These are phyloP conservation scores for Tinospora cordifolia DNA, from an alignment of 164 flowering plant genomes.

Conservation along the genomic window DNA sequence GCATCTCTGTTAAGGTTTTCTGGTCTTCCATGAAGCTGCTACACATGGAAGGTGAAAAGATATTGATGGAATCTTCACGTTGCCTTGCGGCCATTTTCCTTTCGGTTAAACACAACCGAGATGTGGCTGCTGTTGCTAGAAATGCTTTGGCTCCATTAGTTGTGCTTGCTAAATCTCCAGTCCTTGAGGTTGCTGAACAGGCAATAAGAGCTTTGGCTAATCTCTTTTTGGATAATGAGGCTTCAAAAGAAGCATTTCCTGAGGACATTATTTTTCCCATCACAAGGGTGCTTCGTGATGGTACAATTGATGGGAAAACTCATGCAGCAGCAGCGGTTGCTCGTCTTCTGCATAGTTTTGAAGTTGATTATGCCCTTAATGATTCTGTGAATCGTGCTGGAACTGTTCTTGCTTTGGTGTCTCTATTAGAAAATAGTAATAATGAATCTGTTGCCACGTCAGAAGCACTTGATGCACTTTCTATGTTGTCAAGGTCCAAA, in stretches of 20 bases:
- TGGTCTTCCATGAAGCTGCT: slow-evolving; percentile 60
- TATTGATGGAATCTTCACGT: slow-evolving; percentile 54
- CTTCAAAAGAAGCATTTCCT: slow-evolving; percentile 54
- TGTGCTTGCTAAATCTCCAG: slow-evolving; percentile 61
- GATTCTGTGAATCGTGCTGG: slow-evolving; percentile 78
- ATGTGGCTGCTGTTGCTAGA: slow-evolving; percentile 70
- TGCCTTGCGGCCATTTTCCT: slow-evolving; percentile 95
- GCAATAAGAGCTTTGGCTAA: slow-evolving; percentile 84
- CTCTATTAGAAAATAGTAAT: slow-evolving; percentile 57
- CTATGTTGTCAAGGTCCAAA: slow-evolving; percentile 63
- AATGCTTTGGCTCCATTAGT: slow-evolving; percentile 60
- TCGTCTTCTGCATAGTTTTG: slow-evolving; percentile 55
- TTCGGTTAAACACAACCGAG: slow-evolving; percentile 71
- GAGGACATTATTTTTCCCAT: slow-evolving; percentile 77
- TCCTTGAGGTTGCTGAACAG: slow-evolving; percentile 79
- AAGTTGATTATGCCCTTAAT: slow-evolving; percentile 44
- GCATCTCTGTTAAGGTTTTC: slow-evolving; percentile 66
- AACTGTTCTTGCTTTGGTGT: slow-evolving; percentile 82
- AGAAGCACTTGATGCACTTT: slow-evolving; percentile 90
- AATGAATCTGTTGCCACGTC: slow-evolving; percentile 55
- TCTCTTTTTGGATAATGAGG: slow-evolving; percentile 72
- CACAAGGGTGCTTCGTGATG: slow-evolving; percentile 79
- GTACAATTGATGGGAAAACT: slow-evolving; percentile 61
- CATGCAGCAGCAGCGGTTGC: slow-evolving; percentile 97
- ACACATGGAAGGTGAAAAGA: slow-evolving; percentile 57